phyloP scores from a whole-genome alignment of 139 green algal genomes.

The Chlorella sorokiniana region DNA sequence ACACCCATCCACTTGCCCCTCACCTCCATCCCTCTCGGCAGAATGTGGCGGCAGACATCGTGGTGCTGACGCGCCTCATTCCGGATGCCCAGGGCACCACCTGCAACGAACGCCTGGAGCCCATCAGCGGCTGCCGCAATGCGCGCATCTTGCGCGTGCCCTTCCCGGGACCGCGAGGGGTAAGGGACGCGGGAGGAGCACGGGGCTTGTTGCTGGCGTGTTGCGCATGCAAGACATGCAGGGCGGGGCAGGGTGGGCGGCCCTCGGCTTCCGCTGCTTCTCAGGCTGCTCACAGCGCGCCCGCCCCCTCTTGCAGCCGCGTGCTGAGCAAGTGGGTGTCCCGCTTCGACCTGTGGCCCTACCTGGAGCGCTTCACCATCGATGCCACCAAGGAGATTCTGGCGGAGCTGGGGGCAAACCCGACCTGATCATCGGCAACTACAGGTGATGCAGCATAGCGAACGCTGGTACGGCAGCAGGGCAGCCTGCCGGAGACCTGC shows the following conservation, averaged over 20 bases:
- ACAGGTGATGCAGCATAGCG: slow-evolving; percentile 56
- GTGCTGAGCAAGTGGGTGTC: slow-evolving; percentile 76
- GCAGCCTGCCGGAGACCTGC: not conserved
- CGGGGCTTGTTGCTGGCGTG: not conserved
- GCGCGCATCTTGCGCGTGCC: slow-evolving; percentile 79
- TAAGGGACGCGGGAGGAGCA: slow-evolving; percentile 4
- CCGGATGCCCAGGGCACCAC: slow-evolving; percentile 76
- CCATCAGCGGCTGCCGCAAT: slow-evolving; percentile 68
- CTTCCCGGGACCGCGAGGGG: slow-evolving; percentile 60
- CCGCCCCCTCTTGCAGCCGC: slow-evolving; percentile 3
- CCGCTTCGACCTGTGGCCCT: slow-evolving; percentile 82
- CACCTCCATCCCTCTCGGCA: not conserved
- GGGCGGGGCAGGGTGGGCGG: not conserved
- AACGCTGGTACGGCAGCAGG: not conserved
- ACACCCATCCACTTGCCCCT: too few species aligned
- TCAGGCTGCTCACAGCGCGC: too few species aligned
- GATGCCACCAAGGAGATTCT: slow-evolving; percentile 68
- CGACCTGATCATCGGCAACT: slow-evolving; percentile 87
- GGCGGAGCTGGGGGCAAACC: slow-evolving; percentile 68
- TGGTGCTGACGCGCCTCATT: slow-evolving; percentile 84
- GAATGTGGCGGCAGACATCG: slow-evolving; percentile 51
- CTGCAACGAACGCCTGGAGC: slow-evolving; percentile 81
- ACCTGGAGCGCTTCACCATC: slow-evolving; percentile 82
- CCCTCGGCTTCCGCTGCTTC: not conserved
- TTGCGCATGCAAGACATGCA: not conserved